phyloP scores from a whole-genome alignment of 2,329 filamentous ascomycete species.

The Ascochyta clinopodiicola region DNA sequence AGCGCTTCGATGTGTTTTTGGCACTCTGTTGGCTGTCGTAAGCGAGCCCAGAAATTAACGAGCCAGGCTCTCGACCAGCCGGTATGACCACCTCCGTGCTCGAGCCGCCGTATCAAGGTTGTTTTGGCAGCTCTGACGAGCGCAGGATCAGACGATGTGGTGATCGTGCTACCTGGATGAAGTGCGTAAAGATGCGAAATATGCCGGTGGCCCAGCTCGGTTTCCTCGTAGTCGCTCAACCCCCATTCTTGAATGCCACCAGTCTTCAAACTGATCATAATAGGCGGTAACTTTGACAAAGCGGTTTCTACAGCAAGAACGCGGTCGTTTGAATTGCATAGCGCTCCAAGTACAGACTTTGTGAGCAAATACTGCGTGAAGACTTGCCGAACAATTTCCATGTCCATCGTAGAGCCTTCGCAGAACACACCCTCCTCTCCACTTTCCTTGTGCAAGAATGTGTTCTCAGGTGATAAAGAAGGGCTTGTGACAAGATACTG shows the following conservation, averaged over 20 bases:
- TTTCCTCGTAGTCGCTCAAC: constrained; percentile 44
- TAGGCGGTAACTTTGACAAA: constrained; percentile 16
- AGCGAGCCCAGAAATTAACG: constrained; percentile 57
- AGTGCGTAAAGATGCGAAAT: constrained; percentile 60
- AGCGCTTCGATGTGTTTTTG: constrained; percentile 50
- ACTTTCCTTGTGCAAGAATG: constrained; percentile 34
- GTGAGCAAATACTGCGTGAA: constrained; percentile 43
- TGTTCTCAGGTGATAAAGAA: constrained; percentile 51
- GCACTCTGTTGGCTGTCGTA: constrained; percentile 50
- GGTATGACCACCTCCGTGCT: constrained; percentile 51
- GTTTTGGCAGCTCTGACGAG: constrained; percentile 40
- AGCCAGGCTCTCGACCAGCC: constrained; percentile 62
- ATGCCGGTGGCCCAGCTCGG: constrained; percentile 59
- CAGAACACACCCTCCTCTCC: constrained; percentile 28
- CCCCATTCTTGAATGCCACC: constrained; percentile 41
- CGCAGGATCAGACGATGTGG: constrained; percentile 40
- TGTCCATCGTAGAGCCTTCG: constrained; percentile 54
- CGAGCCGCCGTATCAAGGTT: constrained; percentile 41
- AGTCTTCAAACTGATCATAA: constrained; percentile 32
- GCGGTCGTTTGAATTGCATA: neutral
- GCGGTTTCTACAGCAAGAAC: constrained; percentile 5
- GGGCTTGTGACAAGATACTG: constrained; percentile 44
- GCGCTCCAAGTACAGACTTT: neutral
- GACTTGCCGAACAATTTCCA: constrained; percentile 52
- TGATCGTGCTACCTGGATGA: constrained; percentile 54